Evolutionary conservation across 371 early-diverging fungal genomes (phyloP).

Genomic region (Dipsacomyces acuminosporus): DNA sequence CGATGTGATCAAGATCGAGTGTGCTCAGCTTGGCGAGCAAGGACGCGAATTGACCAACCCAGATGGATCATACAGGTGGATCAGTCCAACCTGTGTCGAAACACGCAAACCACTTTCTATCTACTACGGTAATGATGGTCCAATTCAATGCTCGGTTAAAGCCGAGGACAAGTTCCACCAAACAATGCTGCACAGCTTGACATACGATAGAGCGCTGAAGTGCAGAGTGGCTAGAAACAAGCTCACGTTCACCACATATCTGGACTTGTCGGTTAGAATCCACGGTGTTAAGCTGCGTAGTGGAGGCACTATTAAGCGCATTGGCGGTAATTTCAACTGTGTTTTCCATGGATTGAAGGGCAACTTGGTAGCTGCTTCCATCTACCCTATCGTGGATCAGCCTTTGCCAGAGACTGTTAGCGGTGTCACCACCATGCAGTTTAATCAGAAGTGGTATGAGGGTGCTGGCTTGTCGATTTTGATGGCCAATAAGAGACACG

Average conservation of each 20-base stretch:
- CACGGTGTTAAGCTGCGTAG: conserved; percentile 8
- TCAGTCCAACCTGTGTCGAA: conserved; percentile 24
- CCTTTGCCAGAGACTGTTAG: conserved; percentile 30
- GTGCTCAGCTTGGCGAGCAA: conserved; percentile 6
- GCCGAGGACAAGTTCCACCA: conserved; percentile 20
- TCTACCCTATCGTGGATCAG: conserved; percentile 30
- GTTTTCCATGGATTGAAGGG: conserved; percentile 31
- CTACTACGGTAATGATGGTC: conserved; percentile 27
- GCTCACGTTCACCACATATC: conserved; percentile 1
- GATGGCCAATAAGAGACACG: conserved; percentile 35
- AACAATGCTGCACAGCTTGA: conserved; percentile 2
- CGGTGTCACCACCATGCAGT: conserved; percentile 39
- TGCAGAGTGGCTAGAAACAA: conserved; percentile 24
- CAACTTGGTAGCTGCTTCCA: conserved; percentile 16
- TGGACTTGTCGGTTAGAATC: conserved; percentile 10
- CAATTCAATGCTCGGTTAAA: conserved; percentile 30
- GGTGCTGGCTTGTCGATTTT: conserved; percentile 19
- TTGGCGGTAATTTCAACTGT: conserved; percentile 27
- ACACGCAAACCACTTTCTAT: conserved; percentile 15
- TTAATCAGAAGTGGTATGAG: conserved; percentile 35
- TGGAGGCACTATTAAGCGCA: conserved; percentile 2
- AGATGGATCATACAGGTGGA: conserved; percentile 4
- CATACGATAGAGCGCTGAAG: conserved; percentile 8
- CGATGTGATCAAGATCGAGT: conserved; percentile 28
- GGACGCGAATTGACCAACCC: conserved; percentile 8